phyloP scores from a whole-genome alignment of 2,329 filamentous ascomycete species.

The Alternaria sp. region DNA sequence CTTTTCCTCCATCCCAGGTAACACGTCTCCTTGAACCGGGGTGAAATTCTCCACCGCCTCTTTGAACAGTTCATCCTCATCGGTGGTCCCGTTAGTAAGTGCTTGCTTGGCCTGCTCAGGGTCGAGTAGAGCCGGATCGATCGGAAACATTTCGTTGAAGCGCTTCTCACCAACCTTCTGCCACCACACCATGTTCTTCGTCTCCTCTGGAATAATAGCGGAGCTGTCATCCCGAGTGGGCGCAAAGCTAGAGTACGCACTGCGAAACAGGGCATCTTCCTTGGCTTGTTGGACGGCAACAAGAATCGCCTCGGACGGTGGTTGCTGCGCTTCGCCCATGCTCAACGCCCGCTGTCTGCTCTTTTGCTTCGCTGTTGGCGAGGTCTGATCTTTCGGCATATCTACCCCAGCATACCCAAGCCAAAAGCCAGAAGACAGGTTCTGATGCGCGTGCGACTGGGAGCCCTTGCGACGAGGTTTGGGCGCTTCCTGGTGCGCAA shows the following conservation, averaged over 20 bases:
- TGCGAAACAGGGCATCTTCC: slow-evolving; percentile 76
- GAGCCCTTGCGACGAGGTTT: slow-evolving; percentile 50
- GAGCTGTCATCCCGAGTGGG: slow-evolving; percentile 76
- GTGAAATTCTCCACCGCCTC: slow-evolving; percentile 48
- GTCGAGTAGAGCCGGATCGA: slow-evolving; percentile 52
- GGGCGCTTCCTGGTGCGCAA: slow-evolving; percentile 60
- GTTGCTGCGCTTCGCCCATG: slow-evolving; percentile 65
- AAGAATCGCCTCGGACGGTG: slow-evolving; percentile 47
- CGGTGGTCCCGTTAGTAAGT: slow-evolving; percentile 42
- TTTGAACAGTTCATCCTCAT: slow-evolving; percentile 47
- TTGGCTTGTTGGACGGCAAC: slow-evolving; percentile 63
- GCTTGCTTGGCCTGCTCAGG: slow-evolving; percentile 48
- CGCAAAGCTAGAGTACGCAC: slow-evolving; percentile 81
- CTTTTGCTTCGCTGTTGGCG: slow-evolving; percentile 69
- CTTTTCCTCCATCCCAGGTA: slow-evolving; percentile 38
- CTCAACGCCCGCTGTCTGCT: slow-evolving; percentile 76
- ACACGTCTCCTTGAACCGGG: slow-evolving; percentile 33
- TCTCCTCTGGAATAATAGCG: slow-evolving; percentile 71
- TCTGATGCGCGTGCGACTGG: slow-evolving; percentile 70
- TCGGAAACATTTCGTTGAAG: slow-evolving; percentile 69
- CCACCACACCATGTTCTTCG: slow-evolving; percentile 77
- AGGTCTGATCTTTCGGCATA: slow-evolving; percentile 54
- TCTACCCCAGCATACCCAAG: slow-evolving; percentile 60
- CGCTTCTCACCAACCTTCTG: slow-evolving; percentile 70
- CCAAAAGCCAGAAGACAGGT: slow-evolving; percentile 71